Evolutionary conservation across 208 protist genomes (phyloP), one percentile per base, ranked within the genome.

Genomic region (Histomonas meleagridis): DNA sequence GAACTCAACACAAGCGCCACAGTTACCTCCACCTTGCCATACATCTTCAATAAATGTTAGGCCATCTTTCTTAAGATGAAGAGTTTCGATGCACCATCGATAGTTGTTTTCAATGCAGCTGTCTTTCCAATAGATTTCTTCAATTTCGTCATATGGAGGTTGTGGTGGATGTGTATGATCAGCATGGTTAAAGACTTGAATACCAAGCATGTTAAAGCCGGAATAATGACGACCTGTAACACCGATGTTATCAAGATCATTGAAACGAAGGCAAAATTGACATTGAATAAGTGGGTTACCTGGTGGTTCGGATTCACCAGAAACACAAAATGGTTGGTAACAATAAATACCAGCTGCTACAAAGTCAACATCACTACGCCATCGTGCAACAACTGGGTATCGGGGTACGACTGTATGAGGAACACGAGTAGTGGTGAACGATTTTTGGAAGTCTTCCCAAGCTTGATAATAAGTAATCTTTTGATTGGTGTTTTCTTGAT

Each of bases 201-300:
- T 91, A 51, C 86, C 86, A 62, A 91, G 49, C 86, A 91, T 91
- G 60, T 72, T 72, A 32, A 91, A 91, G 40, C 86, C 51, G 7
- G 55, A 72, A 32, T 91, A 91, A 53, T 91, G 86, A 51, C 86
- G 86, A 14, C 86, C 86, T 70, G 86, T 91, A 26, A 70, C 48
- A 46, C 86, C 86, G 51, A 91, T 91, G 35, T 91, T 91, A 70
- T 91, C 86, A 91, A 91, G 86, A 51, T 91, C 86, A 32, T 91
- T 91, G 86, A 91, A 91, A 53, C 86, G n/a, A 18, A 91, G 55
- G 60, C 86, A 91, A 26, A 70, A 70, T 32, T 91, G 53, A 46
- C 55, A 91, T 49, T 38, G 35, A 32, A 60, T 65, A 21, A 91
- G 86, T 72, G 86, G 86, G 55, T 91, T 91, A 46, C 12, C 86